Evolutionary conservation across 345 rosid genomes (phyloP).

Genomic region (Nephelium lappaceum): DNA sequence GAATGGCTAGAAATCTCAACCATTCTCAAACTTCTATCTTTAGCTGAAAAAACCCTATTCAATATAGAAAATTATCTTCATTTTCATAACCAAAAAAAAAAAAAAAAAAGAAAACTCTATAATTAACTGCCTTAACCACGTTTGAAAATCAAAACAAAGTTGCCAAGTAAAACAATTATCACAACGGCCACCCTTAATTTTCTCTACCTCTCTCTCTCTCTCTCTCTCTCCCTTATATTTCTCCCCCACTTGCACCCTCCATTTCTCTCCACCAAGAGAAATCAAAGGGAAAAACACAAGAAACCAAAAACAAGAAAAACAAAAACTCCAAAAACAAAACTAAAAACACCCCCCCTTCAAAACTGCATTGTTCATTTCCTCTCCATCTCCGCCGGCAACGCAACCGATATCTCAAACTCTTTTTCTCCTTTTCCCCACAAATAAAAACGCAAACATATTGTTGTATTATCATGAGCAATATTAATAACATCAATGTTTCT

Average conservation of each 20-base stretch:
- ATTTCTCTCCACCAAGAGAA: conserved; percentile 19
- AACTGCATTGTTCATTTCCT: conserved; percentile 43
- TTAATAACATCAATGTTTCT: too few relatives aligned
- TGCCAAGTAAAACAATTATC: conserved; percentile 16
- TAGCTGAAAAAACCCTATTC: background rate
- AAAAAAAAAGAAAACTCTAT: background rate
- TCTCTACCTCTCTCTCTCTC: conserved; percentile 33
- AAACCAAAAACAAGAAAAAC: conserved; percentile 3
- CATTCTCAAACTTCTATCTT: background rate
- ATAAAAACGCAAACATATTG: conserved; percentile 8
- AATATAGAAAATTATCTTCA: too few relatives aligned
- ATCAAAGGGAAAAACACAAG: background rate
- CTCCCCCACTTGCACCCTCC: conserved; percentile 14
- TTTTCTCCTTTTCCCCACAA: conserved; percentile 2
- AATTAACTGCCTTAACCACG: background rate
- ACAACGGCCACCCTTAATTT: conserved; percentile 29
- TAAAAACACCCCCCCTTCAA: background rate
- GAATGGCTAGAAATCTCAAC: background rate
- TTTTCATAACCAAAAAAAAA: background rate
- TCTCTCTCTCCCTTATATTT: conserved; percentile 7
- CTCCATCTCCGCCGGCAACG: conserved; percentile 69
- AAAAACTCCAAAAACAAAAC: background rate
- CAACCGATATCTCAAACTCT: conserved; percentile 51
- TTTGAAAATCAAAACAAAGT: background rate
- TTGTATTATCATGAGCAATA: background rate